Conservation (phyloP, 2,329 filamentous ascomycete genomes). For the Fusarium sp. region DNA sequence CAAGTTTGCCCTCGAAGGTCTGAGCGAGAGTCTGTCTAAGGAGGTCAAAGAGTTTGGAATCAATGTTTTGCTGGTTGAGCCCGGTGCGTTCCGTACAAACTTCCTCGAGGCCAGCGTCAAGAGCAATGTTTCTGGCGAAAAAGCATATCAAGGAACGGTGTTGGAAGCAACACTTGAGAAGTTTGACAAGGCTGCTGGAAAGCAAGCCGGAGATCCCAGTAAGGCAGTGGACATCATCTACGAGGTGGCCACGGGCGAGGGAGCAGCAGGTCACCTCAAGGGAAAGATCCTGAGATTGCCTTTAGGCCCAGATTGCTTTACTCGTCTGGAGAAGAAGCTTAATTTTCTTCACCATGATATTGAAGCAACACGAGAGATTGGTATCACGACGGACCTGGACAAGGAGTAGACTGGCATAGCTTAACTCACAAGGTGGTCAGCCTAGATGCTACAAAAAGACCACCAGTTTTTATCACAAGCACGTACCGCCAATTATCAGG, state of each 20-base stretch:
- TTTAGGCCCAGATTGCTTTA: constrained; percentile 47
- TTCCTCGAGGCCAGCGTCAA: constrained; percentile 46
- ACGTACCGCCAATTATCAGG: too few species aligned
- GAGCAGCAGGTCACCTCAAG: constrained; percentile 37
- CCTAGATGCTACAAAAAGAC: not conserved
- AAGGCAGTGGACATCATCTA: constrained; percentile 49
- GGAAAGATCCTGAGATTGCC: constrained; percentile 46
- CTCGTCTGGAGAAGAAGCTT: constrained; percentile 39
- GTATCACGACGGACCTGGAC: constrained; percentile 12
- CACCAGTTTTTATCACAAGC: not conserved
- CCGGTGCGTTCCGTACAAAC: constrained; percentile 60
- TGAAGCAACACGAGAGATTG: constrained; percentile 17
- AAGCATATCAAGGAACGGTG: constrained; percentile 43
- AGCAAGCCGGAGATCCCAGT: constrained; percentile 51
- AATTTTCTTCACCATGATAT: constrained; percentile 20
- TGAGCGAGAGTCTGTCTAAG: constrained; percentile 52
- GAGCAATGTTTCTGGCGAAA: constrained; percentile 28
- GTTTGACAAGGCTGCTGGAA: constrained; percentile 41
- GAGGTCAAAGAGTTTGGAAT: constrained; percentile 57
- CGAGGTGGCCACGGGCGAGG: constrained; percentile 47
- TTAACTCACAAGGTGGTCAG: not conserved
- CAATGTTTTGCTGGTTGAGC: constrained; percentile 55
- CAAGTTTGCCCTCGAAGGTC: constrained; percentile 54
- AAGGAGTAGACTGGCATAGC: not conserved
- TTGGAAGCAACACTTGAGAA: constrained; percentile 37